Evolutionary conservation across 805 yeast genomes (phyloP).

Genomic region (Cyberlindnera mycetangii): DNA sequence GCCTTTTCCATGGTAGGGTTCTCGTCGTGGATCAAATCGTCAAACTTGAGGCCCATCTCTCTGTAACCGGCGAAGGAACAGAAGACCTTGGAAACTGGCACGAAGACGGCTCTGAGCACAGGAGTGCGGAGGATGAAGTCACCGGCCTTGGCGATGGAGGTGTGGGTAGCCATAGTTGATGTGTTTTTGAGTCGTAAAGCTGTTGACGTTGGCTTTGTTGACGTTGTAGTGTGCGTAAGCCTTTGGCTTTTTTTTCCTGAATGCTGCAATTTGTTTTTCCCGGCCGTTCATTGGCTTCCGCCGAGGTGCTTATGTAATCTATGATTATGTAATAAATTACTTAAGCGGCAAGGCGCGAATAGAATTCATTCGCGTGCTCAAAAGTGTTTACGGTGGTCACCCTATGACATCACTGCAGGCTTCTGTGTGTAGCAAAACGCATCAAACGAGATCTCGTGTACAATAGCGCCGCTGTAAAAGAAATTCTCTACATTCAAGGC

Average conservation of each 20-base stretch:
- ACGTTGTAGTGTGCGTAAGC: not conserved
- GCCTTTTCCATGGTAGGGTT: constrained; percentile 85
- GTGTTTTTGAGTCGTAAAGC: not conserved
- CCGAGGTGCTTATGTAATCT: too few relatives aligned
- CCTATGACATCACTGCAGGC: not conserved
- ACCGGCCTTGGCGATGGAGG: constrained; percentile 69
- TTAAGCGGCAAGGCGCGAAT: not conserved
- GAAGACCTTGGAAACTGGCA: constrained; percentile 79
- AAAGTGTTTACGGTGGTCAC: too few relatives aligned
- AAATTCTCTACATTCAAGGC: not conserved
- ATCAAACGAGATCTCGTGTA: constrained; percentile 1
- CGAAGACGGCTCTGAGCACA: constrained; percentile 64
- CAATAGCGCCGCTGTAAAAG: not conserved
- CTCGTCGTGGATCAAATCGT: constrained; percentile 88
- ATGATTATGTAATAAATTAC: not conserved
- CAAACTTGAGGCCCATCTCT: constrained; percentile 87
- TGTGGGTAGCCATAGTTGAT: constrained; percentile 33
- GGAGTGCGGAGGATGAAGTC: constrained; percentile 83
- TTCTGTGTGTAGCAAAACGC: not conserved
- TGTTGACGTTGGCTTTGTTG: not conserved
- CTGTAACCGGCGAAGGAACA: constrained; percentile 85
- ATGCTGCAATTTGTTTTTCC: constrained; percentile 11
- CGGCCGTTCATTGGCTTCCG: constrained; percentile 11
- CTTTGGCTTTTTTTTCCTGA: not conserved
- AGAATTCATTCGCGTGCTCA: not conserved